Base-by-base conservation (phyloP, 1,284 basidiomycete species). In the Sparassis latifolia region DNA sequence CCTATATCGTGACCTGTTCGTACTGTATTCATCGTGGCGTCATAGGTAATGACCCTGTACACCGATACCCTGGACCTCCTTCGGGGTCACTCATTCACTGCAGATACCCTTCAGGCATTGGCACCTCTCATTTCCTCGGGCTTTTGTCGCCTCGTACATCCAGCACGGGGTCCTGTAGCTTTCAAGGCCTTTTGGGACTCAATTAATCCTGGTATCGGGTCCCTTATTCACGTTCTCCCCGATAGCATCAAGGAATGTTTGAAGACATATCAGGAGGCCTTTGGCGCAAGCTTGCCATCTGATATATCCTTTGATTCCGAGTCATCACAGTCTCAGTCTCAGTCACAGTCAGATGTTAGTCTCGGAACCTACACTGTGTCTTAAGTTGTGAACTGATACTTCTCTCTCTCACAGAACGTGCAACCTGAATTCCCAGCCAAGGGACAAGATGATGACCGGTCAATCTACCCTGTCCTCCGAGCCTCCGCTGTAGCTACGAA, bases 1-100 rank as follows among this genome's bases (percentile, higher is more conserved):
- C 53, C 33, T 31, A 33, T 29, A 30, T 42, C 33, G 37, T 28
- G 10, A 31, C 38, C 39, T 47, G 10, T 41, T 5, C n/a, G 27
- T 27, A 7, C 33, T 30, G 45, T 33, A 31, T 51, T 32, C 38
- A 60, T 28, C 42, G 20, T 33, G 47, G n/a, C n/a, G 29, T 10
- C 49, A 33, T 42, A 82, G 80, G 64, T 76, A 2, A 63, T 71
- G 39, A 55, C 68, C 12, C 54, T 81, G 4, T 84, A 83, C 55
- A 69, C 68, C 33, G 61, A 64, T 33, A 59, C 68, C 35, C 69
- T 84, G 7, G 50, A 66, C 2, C 53, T 58, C 7, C 64, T 83
- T 5, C 60, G 65, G 41, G 41, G 52, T 2, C 54, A 68, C 45
- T 63, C 71, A 3, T 69, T 72, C n/a, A 71, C 72, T 5, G 47